phyloP scores from a whole-genome alignment of 1,284 basidiomycete genomes.

The Cryptococcus floricola region DNA sequence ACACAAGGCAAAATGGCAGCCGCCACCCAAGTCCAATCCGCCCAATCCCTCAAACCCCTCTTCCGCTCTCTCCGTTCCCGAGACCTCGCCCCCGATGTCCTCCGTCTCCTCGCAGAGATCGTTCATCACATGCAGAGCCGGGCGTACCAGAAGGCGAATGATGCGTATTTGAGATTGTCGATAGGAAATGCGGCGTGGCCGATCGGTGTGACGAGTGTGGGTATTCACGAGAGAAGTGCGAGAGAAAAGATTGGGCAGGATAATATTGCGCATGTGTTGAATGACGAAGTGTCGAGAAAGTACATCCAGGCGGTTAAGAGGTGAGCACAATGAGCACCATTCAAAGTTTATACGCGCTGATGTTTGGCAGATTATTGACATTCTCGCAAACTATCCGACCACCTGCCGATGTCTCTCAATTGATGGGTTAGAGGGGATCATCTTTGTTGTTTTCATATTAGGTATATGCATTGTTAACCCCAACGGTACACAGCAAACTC shows the following conservation, averaged over 20 bases:
- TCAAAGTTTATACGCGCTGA: conserved; percentile 1
- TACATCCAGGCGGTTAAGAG: conserved; percentile 98
- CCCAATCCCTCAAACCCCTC: conserved; percentile 92
- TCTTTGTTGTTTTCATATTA: not conserved
- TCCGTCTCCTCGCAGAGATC: conserved; percentile 87
- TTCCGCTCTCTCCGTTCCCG: conserved; percentile 84
- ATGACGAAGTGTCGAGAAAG: conserved; percentile 97
- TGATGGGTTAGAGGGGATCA: conserved; percentile 67
- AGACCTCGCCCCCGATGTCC: conserved; percentile 75
- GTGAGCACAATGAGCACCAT: conserved; percentile 51
- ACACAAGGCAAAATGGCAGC: conserved; percentile 90
- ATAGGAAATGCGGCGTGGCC: conserved; percentile 99
- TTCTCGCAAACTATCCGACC: conserved; percentile 94
- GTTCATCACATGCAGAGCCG: conserved; percentile 94
- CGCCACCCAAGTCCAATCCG: conserved; percentile 92
- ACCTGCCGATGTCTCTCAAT: conserved; percentile 80
- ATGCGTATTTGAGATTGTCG: conserved; percentile 90
- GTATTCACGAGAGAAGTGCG: conserved; percentile 96
- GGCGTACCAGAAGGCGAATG: conserved; percentile 91
- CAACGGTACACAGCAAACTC: not conserved
- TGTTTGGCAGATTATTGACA: conserved; percentile 65
- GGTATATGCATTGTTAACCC: not conserved
- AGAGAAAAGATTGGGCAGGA: conserved; percentile 95
- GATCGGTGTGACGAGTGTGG: conserved; percentile 98
- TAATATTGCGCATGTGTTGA: conserved; percentile 95